Percentiles rank a stretch among this genome's conserved stretches.
Evolutionary conservation across 2,329 filamentous ascomycete genomes (phyloP).

Genomic region (Sporothrix globosa): DNA sequence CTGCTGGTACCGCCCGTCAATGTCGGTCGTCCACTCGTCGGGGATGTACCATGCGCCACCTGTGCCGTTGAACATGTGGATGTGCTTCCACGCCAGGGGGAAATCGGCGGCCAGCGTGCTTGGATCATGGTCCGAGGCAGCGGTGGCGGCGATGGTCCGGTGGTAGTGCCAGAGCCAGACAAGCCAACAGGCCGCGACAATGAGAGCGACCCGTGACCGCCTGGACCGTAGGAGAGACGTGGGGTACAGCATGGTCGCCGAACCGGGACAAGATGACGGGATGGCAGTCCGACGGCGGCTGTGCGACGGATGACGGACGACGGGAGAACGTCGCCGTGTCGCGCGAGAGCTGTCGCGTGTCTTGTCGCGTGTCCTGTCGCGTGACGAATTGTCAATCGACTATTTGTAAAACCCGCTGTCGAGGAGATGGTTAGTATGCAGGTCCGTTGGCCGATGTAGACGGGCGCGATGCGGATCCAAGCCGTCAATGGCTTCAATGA

Average conservation of each 20-base stretch:
- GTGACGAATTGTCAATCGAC: too few species aligned
- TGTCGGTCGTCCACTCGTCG: background rate
- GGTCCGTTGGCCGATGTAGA: background rate
- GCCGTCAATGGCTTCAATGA: background rate
- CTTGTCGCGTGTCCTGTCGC: too few species aligned
- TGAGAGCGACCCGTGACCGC: background rate
- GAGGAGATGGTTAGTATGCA: too few species aligned
- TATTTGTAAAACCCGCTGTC: too few species aligned
- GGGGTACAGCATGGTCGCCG: background rate
- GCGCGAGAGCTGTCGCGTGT: background rate
- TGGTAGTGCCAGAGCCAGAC: background rate
- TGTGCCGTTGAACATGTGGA: conserved; percentile 7
- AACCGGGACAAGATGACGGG: background rate
- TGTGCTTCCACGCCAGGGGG: conserved; percentile 6
- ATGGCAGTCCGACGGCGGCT: too few species aligned
- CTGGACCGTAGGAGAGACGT: background rate
- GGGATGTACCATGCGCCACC: conserved; percentile 18
- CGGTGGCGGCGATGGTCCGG: background rate
- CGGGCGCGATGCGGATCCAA: background rate
- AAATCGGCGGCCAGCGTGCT: background rate
- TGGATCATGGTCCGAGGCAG: background rate
- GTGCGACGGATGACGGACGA: background rate
- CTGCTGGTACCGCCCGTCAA: background rate
- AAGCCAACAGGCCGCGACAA: background rate
- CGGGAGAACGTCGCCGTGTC: background rate